A percentile compares a stretch with the other conserved stretches of the same genome.
phyloP scores from a whole-genome alignment of 768 basidiomycete species.

The Agaricus blazei region DNA sequence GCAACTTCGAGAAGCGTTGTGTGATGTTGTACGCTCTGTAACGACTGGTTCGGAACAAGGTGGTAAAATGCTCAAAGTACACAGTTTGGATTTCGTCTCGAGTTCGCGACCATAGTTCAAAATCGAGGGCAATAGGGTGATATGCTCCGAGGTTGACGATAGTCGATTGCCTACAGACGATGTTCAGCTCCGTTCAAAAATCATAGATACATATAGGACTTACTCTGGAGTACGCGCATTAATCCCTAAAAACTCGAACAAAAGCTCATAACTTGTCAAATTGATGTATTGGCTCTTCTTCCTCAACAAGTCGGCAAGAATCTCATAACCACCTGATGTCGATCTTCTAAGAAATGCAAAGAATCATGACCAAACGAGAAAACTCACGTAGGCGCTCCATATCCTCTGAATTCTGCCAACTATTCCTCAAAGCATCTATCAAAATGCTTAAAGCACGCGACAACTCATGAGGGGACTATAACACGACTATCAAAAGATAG shows the following conservation, averaged over 20 bases:
- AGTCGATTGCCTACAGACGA: slow-evolving; percentile 59
- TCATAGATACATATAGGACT: slow-evolving; percentile 18
- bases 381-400: slow-evolving; percentile 82
- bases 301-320: slow-evolving; percentile 69
- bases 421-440: slow-evolving; percentile 72
- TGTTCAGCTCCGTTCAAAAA: neutral
- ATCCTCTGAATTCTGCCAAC: slow-evolving; percentile 93
- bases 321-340: slow-evolving; percentile 76
- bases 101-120: slow-evolving; percentile 82
- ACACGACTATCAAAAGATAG: neutral
- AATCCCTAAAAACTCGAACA: slow-evolving; percentile 85
- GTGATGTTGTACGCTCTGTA: slow-evolving; percentile 75
- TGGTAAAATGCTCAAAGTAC: slow-evolving; percentile 79
- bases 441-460: slow-evolving; percentile 69
- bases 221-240: slow-evolving; percentile 81
- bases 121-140: slow-evolving; percentile 78
- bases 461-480: slow-evolving; percentile 70
- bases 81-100: slow-evolving; percentile 68
- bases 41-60: slow-evolving; percentile 66
- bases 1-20: slow-evolving; percentile 67
- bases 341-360: neutral
- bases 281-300: slow-evolving; percentile 73
- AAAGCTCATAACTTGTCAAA: slow-evolving; percentile 71
- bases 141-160: slow-evolving; percentile 82
- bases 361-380: neutral